phyloP scores from a whole-genome alignment of 2,329 filamentous ascomycete genomes.

The Calcarisporium arbuscula region DNA sequence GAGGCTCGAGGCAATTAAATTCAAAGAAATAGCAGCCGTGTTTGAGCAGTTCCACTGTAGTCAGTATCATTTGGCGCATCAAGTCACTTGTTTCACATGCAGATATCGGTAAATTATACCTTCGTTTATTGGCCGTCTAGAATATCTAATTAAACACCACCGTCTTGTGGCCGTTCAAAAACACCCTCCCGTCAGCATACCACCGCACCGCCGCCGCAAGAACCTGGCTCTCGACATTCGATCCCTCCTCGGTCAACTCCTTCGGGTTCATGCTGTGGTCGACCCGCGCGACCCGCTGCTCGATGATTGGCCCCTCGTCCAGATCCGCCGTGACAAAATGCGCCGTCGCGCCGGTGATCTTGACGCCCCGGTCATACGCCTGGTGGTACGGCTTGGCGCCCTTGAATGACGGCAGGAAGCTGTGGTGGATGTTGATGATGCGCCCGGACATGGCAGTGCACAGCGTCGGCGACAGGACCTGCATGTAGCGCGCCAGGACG shows the following conservation, averaged over 20 bases:
- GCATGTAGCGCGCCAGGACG: conserved; percentile 82
- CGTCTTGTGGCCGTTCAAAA: conserved; percentile 74
- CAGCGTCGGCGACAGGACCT: conserved; percentile 68
- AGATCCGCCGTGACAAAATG: conserved; percentile 82
- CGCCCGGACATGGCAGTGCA: conserved; percentile 75
- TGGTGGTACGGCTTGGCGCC: conserved; percentile 85
- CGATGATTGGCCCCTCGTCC: conserved; percentile 83
- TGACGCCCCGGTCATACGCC: conserved; percentile 78
- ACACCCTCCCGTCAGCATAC: conserved; percentile 71
- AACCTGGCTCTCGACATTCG: conserved; percentile 79
- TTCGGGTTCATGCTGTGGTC: conserved; percentile 72
- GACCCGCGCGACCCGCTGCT: conserved; percentile 72
- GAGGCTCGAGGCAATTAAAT: too few relatives aligned
- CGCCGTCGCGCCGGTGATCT: conserved; percentile 81
- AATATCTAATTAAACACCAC: conserved; percentile 58
- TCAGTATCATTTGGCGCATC: too few relatives aligned
- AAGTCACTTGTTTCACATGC: too few relatives aligned
- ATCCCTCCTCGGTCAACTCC: conserved; percentile 71
- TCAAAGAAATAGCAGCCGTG: too few relatives aligned
- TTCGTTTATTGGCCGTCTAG: too few relatives aligned
- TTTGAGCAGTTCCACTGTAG: too few relatives aligned
- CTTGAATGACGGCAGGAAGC: conserved; percentile 82
- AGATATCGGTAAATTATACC: too few relatives aligned
- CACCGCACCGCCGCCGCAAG: conserved; percentile 77
- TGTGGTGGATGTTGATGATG: conserved; percentile 88